Conservation (phyloP, 371 early-diverging fungal genomes). For the Saksenaea vasiformis region DNA sequence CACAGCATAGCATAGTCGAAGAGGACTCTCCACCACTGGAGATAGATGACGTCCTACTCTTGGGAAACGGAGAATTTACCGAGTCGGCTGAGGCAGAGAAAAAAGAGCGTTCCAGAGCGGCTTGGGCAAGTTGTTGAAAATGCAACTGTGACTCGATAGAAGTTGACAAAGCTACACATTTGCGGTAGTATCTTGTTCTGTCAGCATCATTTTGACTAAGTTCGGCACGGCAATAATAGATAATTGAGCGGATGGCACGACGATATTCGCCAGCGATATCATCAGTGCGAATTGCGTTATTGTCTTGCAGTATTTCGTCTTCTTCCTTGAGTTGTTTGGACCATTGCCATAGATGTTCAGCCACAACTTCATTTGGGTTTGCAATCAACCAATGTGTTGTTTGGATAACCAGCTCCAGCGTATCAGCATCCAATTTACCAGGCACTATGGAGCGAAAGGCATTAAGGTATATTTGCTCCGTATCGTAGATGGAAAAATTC, state of each 20-base stretch:
- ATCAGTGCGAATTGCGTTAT: not conserved
- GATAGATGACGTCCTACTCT: constrained; percentile 28
- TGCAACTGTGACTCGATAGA: constrained; percentile 9
- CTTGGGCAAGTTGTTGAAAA: constrained; percentile 7
- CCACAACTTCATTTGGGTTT: not conserved
- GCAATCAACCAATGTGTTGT: not conserved
- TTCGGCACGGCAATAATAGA: constrained; percentile 42
- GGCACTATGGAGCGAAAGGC: not conserved
- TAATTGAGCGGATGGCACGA: constrained; percentile 40
- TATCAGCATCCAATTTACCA: not conserved
- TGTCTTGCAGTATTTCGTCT: not conserved
- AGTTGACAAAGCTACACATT: constrained; percentile 14
- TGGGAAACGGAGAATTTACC: not conserved
- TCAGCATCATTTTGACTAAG: constrained; percentile 33
- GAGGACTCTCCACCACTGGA: constrained; percentile 21
- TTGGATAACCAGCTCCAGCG: not conserved
- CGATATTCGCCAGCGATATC: constrained; percentile 17
- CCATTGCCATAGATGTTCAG: constrained; percentile 4
- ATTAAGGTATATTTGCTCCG: not conserved
- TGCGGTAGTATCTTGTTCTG: constrained; percentile 19
- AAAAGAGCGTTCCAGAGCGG: constrained; percentile 8
- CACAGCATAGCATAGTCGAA: constrained; percentile 21
- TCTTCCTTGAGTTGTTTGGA: not conserved
- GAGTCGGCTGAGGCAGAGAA: constrained; percentile 1
- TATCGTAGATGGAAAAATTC: not conserved